Base-by-base conservation (phyloP, 495 filamentous ascomycete genomes). In the Annulohypoxylon stygium region DNA sequence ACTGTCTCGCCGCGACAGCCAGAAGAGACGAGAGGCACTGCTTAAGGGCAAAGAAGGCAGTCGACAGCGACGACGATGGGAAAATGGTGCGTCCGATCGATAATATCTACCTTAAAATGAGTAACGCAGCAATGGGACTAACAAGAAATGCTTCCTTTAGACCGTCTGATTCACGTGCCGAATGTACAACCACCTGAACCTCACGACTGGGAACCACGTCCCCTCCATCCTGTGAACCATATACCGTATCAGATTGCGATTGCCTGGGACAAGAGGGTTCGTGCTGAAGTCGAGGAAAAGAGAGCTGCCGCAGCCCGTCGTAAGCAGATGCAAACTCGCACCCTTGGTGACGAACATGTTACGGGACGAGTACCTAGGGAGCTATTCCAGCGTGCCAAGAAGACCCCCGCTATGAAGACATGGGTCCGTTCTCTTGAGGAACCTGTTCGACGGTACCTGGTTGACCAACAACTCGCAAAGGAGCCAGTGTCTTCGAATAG, bases 11-110 rank as follows among this genome's bases (percentile, higher is more conserved):
- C 81, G 86, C 5, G 86, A 88, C 50, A 87, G 82, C 68, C 76
- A 81, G 73, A 79, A 78, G 45, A 76, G 75, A 45, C 79, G 95
- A 26, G 95, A 98, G 76, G 90, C 90, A 9, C 74, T 97, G 58
- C 82, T 94, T n/a, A 95, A 93, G 81, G 96, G 95, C 55, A 97
- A 94, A 72, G 93, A 97, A 76, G 96, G 96, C n/a, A 94, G 89
- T 68, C 87, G 95, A 48, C 89, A 94, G 63, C 86, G 96, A 53
- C 91, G 93, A 76, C 87, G 95, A 45, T 98, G 94, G 94, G 96
- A 99, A 83, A 99, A 99, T 80, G 94, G 94, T 97, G 87, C 33
- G 61, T 66, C 16, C 53, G 20, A 43, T 37, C n/a, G 3, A 60
- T 58, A 41, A 30, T 33, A 18, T 39, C 26, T 26, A 36, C 18